phyloP scores from a whole-genome alignment of 2,329 filamentous ascomycete species.

The Meredithiella fracta region DNA sequence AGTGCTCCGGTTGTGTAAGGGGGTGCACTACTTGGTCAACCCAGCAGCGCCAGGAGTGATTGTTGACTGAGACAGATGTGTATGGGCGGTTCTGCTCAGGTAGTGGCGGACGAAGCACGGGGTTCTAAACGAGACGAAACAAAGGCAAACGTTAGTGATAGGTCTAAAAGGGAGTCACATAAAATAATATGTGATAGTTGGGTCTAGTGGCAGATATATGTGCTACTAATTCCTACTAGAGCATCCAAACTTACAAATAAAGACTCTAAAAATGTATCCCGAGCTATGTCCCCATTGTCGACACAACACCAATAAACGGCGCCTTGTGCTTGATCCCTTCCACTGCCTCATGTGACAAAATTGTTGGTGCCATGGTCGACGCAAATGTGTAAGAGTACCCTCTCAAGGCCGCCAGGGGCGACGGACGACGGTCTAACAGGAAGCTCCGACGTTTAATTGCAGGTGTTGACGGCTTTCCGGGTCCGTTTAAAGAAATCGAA shows the following conservation, averaged over 20 bases:
- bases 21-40: conserved; percentile 13
- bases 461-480: not conserved
- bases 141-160: not conserved
- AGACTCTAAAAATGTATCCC: conserved; percentile 10
- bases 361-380: not conserved
- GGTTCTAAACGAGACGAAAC: not conserved
- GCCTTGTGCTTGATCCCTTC: conserved; percentile 10
- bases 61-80: conserved; percentile 8
- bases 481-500: not conserved
- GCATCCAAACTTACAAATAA: conserved; percentile 11
- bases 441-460: conserved; percentile 8
- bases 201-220: too few relatives aligned
- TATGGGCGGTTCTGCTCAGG: conserved; percentile 5
- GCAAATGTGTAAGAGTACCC: not conserved
- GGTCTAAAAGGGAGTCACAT: too few relatives aligned
- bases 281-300: conserved; percentile 9
- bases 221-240: not conserved
- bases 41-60: conserved; percentile 12
- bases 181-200: too few relatives aligned
- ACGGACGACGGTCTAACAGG: conserved; percentile 10
- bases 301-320: conserved; percentile 13
- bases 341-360: not conserved
- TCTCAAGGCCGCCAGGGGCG: not conserved
- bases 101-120: not conserved
- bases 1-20: conserved; percentile 12